Evolutionary conservation across 179 eudicot species (phyloP).

Genomic region (Sideroxylon spinosum): DNA sequence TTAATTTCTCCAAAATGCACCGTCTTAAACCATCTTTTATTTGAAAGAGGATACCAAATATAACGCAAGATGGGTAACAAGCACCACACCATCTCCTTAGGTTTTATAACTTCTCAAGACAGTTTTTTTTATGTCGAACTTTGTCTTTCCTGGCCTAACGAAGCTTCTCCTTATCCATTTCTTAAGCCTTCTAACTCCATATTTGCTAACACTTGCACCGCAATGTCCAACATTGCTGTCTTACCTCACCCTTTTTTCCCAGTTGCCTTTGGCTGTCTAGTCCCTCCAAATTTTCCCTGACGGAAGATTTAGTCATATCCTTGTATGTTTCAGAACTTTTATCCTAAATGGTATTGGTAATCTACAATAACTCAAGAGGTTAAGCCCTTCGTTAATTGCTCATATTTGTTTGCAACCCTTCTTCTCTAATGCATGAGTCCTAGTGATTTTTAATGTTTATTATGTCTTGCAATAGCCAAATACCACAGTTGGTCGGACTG

Average conservation of each 20-base stretch:
- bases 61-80: too few relatives aligned
- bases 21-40: too few relatives aligned
- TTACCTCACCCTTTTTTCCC: not conserved
- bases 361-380: not conserved
- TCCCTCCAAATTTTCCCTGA: not conserved
- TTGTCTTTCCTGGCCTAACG: not conserved
- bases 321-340: not conserved
- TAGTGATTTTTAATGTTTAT: conserved; percentile 1
- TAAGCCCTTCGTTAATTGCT: not conserved
- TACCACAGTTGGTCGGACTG: not conserved
- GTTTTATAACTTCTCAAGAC: not conserved
- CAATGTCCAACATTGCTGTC: not conserved
- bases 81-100: too few relatives aligned
- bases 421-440: not conserved
- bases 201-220: not conserved
- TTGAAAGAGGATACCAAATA: too few relatives aligned
- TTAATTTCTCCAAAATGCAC: too few relatives aligned
- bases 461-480: not conserved
- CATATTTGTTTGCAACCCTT: not conserved
- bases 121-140: too few relatives aligned
- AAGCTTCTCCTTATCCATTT: not conserved
- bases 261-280: not conserved
- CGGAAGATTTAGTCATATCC: not conserved
- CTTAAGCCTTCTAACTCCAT: not conserved
- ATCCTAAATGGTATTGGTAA: not conserved